Base-by-base conservation (phyloP, 2,329 filamentous ascomycete species). In the Gnomoniopsis smithogilvyi region DNA sequence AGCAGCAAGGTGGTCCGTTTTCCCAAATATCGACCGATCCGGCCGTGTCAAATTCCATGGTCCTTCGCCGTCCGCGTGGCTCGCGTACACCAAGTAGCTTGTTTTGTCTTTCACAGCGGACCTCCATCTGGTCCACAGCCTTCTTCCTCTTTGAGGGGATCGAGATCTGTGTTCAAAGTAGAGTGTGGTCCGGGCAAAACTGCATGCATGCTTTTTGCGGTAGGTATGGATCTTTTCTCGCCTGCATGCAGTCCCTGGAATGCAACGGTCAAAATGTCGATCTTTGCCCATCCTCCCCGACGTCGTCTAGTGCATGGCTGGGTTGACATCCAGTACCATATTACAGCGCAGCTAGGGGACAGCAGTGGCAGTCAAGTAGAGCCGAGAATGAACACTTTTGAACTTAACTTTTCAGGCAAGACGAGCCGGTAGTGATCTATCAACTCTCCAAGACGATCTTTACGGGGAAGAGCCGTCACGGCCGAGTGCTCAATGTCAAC, bases 1-100 rank as follows among this genome's bases (percentile, higher is more conserved):
- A 58, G 51, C 58, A 60, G 51, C 24, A 51, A 49, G 45, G 33
- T 62, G 51, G 60, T 58, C 22, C 58, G 56, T 41, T 51, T 33
- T 46, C 19, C 19, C 22, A 22, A 34, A 26, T 22, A 36, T 54
- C 33, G 53, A 50, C 34, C 45, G 51, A 54, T 43, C 51, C 46
- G 17, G 24, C 19, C 51, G 33, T 52, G 48, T 22, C 24, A 17
- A 41, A 24, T 51, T 38, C n/a, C 38, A 47, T 21, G 33, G 10
- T 41, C n/a, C 12, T 45, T 21, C 33, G 19, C n/a, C 53, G n/a
- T 41, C 22, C 26, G 33, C 21, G n/a, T 46, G 24, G 52, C 43
- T 58, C 43, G 11, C 41, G 49, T 22, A 51, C 33, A 38, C 17
- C 22, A 12, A 38, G 30, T 47, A 54, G 45, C 49, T 48, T 54